Conservation (phyloP, 2,329 filamentous ascomycete genomes). For the Dactylonectria estremocensis region DNA sequence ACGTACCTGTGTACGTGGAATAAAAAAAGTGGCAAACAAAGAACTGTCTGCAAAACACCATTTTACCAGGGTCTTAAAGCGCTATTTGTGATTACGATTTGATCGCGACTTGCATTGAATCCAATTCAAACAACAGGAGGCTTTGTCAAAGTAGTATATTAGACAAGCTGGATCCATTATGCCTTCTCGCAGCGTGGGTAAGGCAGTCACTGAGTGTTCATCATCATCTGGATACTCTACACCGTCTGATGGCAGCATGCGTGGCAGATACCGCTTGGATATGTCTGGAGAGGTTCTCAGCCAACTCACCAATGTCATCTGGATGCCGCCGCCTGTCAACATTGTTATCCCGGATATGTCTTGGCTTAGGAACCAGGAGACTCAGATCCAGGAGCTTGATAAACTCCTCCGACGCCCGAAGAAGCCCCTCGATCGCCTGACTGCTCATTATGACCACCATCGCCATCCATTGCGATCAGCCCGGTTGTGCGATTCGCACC, state of each 20-base stretch:
- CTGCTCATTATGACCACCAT: slow-evolving; percentile 48
- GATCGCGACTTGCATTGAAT: not conserved
- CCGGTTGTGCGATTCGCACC: slow-evolving; percentile 60
- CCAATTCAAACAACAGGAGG: not conserved
- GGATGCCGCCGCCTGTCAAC: slow-evolving; percentile 49
- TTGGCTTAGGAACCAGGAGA: slow-evolving; percentile 57
- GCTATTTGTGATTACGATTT: not conserved
- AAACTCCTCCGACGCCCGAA: slow-evolving; percentile 47
- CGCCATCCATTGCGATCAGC: slow-evolving; percentile 48
- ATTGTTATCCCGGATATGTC: slow-evolving; percentile 48
- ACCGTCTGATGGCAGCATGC: too few species aligned
- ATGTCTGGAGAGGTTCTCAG: slow-evolving; percentile 47
- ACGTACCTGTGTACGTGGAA: not conserved
- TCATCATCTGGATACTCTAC: not conserved
- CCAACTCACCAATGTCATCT: slow-evolving; percentile 55
- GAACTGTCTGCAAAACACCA: not conserved
- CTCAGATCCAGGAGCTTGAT: slow-evolving; percentile 41
- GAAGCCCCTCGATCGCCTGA: slow-evolving; percentile 51
- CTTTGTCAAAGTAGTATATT: not conserved
- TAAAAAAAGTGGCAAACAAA: not conserved
- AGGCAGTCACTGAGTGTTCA: not conserved
- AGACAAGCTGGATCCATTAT: not conserved
- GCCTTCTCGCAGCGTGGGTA: not conserved
- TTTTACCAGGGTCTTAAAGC: not conserved
- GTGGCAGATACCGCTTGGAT: slow-evolving; percentile 18